A percentile compares a stretch with the other conserved stretches of the same genome.
These are phyloP conservation scores for Physaria fendleri DNA, from an alignment of 345 rosid genomes.

Conservation along the genomic window DNA sequence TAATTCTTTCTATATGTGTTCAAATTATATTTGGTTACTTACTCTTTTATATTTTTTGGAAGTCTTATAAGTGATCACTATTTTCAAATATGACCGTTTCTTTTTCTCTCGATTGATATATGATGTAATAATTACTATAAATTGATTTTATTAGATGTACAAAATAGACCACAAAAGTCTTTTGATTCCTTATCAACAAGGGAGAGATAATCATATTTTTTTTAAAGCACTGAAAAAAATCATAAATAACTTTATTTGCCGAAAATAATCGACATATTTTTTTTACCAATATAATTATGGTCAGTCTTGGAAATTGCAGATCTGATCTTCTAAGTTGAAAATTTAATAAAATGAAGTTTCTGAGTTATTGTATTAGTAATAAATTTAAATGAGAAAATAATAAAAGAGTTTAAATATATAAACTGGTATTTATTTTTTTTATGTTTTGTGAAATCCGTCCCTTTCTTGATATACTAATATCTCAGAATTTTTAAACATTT, in stretches of 20 bases:
- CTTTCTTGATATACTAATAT: neutral
- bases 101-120: neutral
- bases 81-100: neutral
- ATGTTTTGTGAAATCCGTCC: neutral
- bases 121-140: neutral
- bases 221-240: too few species aligned
- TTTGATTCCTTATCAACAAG: neutral
- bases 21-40: constrained; percentile 14
- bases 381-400: neutral
- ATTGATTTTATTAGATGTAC: neutral
- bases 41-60: neutral
- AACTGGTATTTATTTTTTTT: neutral
- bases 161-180: neutral
- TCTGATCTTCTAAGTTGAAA: neutral
- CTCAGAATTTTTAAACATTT: neutral
- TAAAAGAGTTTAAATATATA: neutral
- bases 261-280: neutral
- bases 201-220: neutral
- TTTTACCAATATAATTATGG: too few species aligned
- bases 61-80: neutral
- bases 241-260: neutral
- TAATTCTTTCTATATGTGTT: neutral
- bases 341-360: too few species aligned
- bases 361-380: neutral
- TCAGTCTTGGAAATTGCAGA: neutral